Percentiles rank a stretch among this genome's conserved stretches.
Evolutionary conservation across 805 yeast genomes (phyloP).

Genomic region (Saccharomyces kudriavzevii): DNA sequence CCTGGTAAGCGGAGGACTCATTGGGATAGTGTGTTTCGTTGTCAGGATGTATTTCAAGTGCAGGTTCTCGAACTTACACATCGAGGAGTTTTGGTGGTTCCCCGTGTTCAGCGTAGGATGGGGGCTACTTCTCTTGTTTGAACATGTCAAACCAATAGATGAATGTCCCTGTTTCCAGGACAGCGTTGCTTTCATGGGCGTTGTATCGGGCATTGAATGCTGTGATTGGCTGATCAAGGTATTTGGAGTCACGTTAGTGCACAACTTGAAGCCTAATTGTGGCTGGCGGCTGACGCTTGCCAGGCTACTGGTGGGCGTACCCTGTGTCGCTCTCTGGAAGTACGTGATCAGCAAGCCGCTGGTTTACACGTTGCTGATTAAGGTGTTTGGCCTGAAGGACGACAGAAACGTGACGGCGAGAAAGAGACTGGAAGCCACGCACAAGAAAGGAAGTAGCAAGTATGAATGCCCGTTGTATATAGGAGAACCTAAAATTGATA

Average conservation of each 20-base stretch:
- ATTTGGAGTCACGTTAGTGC: constrained; percentile 6
- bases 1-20: constrained; percentile 50
- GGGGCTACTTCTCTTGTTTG: constrained; percentile 46
- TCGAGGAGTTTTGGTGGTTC: constrained; percentile 20
- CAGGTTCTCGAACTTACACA: constrained; percentile 35
- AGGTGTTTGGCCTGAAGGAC: constrained; percentile 13
- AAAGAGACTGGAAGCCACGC: constrained; percentile 15
- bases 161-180: constrained; percentile 96
- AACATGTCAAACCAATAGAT: constrained; percentile 80
- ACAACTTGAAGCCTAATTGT: constrained; percentile 23
- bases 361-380: constrained; percentile 41
- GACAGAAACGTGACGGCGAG: constrained; percentile 21
- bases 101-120: constrained; percentile 34
- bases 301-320: constrained; percentile 56
- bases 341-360: constrained; percentile 55
- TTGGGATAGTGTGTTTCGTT: constrained; percentile 52
- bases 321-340: constrained; percentile 65
- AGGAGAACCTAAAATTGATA: constrained; percentile 65
- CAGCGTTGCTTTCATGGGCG: constrained; percentile 87
- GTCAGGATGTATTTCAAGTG: constrained; percentile 36
- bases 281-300: constrained; percentile 35
- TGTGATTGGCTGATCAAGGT: constrained; percentile 43
- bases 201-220: constrained; percentile 66
- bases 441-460: constrained; percentile 19
- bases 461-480: constrained; percentile 40